Conservation (phyloP, 2,329 filamentous ascomycete species). For the Aspergillus uvarum region DNA sequence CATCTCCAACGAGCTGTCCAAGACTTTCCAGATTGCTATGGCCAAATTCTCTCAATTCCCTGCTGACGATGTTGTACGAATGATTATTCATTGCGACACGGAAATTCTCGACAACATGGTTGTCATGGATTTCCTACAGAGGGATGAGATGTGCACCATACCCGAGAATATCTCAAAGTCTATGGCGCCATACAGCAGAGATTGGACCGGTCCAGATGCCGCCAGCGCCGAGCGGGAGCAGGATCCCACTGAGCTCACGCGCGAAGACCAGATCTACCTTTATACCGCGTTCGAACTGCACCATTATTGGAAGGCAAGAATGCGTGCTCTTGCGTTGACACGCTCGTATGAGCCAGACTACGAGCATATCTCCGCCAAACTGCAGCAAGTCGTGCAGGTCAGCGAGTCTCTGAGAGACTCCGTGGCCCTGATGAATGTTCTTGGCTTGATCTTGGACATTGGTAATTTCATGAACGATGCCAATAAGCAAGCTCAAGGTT, state of each 20-base stretch:
- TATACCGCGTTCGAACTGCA: conserved; percentile 91
- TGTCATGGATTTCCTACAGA: conserved; percentile 94
- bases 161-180: conserved; percentile 86
- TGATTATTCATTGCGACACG: conserved; percentile 92
- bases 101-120: conserved; percentile 85
- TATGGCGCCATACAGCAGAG: conserved; percentile 92
- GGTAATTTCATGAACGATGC: conserved; percentile 99
- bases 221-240: conserved; percentile 74
- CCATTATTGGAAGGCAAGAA: conserved; percentile 98
- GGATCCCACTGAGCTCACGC: conserved; percentile 82
- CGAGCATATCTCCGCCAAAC: conserved; percentile 82
- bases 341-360: conserved; percentile 84
- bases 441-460: conserved; percentile 93
- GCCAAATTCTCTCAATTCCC: conserved; percentile 86
- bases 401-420: conserved; percentile 89
- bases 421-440: conserved; percentile 90
- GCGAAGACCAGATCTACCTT: conserved; percentile 93
- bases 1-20: conserved; percentile 85
- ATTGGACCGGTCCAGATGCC: conserved; percentile 90
- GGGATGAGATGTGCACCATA: conserved; percentile 88
- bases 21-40: conserved; percentile 88
- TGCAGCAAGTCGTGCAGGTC: conserved; percentile 80
- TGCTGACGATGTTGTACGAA: conserved; percentile 81
- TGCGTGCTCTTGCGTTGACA: conserved; percentile 84
- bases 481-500: conserved; percentile 95